These are phyloP conservation scores for Tricholoma bakamatsutake DNA, from an alignment of 768 basidiomycete genomes.

Conservation along the genomic window DNA sequence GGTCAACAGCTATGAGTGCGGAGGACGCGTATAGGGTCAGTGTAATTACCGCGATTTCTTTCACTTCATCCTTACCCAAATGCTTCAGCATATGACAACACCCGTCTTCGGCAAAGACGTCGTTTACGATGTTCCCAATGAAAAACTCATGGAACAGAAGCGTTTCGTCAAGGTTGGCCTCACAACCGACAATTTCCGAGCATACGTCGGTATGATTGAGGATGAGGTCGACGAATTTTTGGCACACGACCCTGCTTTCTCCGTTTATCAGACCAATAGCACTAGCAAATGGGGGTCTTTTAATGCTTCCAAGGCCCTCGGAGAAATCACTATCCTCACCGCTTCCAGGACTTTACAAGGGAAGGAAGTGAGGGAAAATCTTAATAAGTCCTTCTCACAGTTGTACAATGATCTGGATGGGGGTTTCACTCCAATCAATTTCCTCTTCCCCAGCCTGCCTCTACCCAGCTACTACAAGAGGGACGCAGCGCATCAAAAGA, in stretches of 20 bases:
- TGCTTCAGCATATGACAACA: constrained; percentile 73
- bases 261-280: constrained; percentile 53
- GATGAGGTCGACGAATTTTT: constrained; percentile 73
- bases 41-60: not conserved
- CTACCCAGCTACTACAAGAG: constrained; percentile 85
- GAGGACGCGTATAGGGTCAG: constrained; percentile 94
- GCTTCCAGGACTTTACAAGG: constrained; percentile 94
- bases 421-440: constrained; percentile 94
- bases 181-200: constrained; percentile 83
- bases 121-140: constrained; percentile 96
- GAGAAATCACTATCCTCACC: constrained; percentile 92
- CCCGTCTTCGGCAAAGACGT: constrained; percentile 97
- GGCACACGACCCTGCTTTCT: constrained; percentile 57
- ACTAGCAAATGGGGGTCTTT: constrained; percentile 76
- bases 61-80: constrained; percentile 1
- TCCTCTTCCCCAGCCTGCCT: constrained; percentile 91
- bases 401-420: constrained; percentile 88
- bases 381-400: constrained; percentile 83
- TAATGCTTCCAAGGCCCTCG: constrained; percentile 64
- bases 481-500: constrained; percentile 86
- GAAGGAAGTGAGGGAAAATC: constrained; percentile 68
- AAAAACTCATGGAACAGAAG: constrained; percentile 98
- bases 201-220: constrained; percentile 78
- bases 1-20: constrained; percentile 85
- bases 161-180: constrained; percentile 96